Base-by-base conservation (phyloP, 495 filamentous ascomycete species). In the Darksidea phi region DNA sequence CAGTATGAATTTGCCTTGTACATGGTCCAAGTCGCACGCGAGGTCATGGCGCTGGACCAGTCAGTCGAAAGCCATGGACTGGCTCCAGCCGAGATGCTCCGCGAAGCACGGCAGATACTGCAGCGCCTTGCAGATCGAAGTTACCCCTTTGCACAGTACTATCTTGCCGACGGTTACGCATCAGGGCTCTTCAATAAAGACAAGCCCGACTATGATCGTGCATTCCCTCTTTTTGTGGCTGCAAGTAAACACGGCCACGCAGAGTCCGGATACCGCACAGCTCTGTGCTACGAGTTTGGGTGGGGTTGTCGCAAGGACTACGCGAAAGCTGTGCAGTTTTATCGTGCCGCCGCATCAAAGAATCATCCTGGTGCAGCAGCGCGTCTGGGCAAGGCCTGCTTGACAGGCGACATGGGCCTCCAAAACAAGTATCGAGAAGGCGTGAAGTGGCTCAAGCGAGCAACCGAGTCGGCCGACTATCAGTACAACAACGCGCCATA, bases 171-270 rank as follows among this genome's bases (percentile, higher is more conserved):
- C 69, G 94, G 93, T 1, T 97, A 88, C 72, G 88, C 90, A 1
- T 96, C 93, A 13, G 95, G 94, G 7, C 77, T 99, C 18, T 97
- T 99, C 75, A 91, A 82, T 75, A 97, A 96, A 74, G 88, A 88
- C 37, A 91, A 89, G 64, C 85, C 88, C 67, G 95, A 97, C 72
- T 86, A 93, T 67, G 90, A 94, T 60, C 85, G 86, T 11, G 91
- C 93, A 1, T 97, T 97, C 68, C 84, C 88, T 0, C 84, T 97
- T 6, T 99, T 99, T 71, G 78, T 96, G 32, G 83, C 93, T 1
- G 95, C 95, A 12, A 91, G 89, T 72, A 99, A 97, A 76, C 95
- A 97, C 73, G 95, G 94, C 28, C 94, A 99, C 71, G 89, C 95
- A 26, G 94, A 99, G 75, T 91, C 95, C 25, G 93, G 86, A 42